phyloP scores from a whole-genome alignment of 2,329 filamentous ascomycete genomes.

The Beauveria scarabaeidicola region DNA sequence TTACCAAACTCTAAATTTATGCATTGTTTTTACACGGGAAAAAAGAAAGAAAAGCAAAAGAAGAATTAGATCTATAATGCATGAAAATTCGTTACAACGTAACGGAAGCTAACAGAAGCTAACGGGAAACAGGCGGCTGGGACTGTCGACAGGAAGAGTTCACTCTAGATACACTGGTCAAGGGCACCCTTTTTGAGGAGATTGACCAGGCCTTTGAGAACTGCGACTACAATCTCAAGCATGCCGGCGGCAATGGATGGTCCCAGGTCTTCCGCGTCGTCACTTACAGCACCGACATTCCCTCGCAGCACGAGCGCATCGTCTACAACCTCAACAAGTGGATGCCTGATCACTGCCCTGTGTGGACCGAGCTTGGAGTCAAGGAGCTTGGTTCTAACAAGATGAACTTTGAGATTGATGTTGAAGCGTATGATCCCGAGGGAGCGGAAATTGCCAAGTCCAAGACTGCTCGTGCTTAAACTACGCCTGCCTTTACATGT shows the following conservation, averaged over 20 bases:
- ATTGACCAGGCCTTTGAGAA: slow-evolving; percentile 49
- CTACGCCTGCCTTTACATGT: background rate
- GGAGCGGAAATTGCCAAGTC: slow-evolving; percentile 10
- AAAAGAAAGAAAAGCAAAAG: no score
- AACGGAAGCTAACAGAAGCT: background rate
- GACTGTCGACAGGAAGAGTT: background rate
- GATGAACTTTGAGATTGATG: slow-evolving; percentile 54
- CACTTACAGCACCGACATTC: slow-evolving; percentile 33
- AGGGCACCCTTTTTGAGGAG: slow-evolving; percentile 27
- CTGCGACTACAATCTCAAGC: slow-evolving; percentile 40
- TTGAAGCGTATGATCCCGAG: slow-evolving; percentile 36
- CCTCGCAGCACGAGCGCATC: slow-evolving; percentile 33
- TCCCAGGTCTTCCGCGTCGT: slow-evolving; percentile 41
- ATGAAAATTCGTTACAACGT: background rate
- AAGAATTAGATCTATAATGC: background rate
- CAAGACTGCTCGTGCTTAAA: background rate
- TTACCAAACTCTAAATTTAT: background rate
- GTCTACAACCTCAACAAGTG: slow-evolving; percentile 39
- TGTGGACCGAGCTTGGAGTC: slow-evolving; percentile 48
- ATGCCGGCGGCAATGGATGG: slow-evolving; percentile 49
- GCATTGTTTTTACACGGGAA: background rate
- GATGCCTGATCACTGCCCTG: slow-evolving; percentile 42
- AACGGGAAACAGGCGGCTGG: background rate
- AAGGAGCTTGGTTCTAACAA: slow-evolving; percentile 34
- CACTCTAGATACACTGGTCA: background rate